These are phyloP conservation scores for Suhomyces prunicola DNA, from an alignment of 805 yeast genomes.

Conservation along the genomic window DNA sequence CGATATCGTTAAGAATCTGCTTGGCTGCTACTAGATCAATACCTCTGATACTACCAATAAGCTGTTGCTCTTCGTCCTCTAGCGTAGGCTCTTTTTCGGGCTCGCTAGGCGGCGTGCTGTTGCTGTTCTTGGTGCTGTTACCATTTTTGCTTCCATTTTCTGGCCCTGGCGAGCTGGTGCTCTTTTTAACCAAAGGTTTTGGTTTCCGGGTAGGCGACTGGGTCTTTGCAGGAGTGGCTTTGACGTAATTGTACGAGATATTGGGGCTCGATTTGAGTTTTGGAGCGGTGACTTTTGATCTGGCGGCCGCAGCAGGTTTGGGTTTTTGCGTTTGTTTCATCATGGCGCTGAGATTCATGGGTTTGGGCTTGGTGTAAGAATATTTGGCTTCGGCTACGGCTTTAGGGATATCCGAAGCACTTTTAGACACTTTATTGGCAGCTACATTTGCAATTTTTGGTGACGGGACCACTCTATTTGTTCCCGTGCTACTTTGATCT, in stretches of 20 bases:
- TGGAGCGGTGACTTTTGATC: background rate
- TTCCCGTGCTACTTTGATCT: background rate
- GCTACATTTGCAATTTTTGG: background rate
- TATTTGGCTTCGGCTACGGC: slow-evolving; percentile 11
- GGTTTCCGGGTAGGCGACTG: background rate
- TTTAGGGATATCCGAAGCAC: background rate
- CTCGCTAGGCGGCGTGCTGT: background rate
- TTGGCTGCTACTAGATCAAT: slow-evolving; percentile 77
- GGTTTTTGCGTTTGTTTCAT: slow-evolving; percentile 21
- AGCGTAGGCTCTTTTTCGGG: background rate
- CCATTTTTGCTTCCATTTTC: background rate
- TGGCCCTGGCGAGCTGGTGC: background rate
- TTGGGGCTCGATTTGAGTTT: slow-evolving; percentile 4
- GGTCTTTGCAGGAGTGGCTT: slow-evolving; percentile 1
- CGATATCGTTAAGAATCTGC: slow-evolving; percentile 84
- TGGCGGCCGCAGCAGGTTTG: background rate
- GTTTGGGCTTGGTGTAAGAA: slow-evolving; percentile 38
- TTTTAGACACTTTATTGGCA: background rate
- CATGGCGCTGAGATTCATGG: slow-evolving; percentile 31
- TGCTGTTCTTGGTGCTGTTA: too few relatives aligned
- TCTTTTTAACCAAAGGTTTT: slow-evolving; percentile 1
- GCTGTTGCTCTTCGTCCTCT: slow-evolving; percentile 27
- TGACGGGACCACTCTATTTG: background rate
- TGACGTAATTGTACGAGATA: slow-evolving; percentile 15
- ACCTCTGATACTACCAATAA: slow-evolving; percentile 55